Base-by-base conservation (phyloP, 305 asterid species). In the Fraxinus dipetala region DNA sequence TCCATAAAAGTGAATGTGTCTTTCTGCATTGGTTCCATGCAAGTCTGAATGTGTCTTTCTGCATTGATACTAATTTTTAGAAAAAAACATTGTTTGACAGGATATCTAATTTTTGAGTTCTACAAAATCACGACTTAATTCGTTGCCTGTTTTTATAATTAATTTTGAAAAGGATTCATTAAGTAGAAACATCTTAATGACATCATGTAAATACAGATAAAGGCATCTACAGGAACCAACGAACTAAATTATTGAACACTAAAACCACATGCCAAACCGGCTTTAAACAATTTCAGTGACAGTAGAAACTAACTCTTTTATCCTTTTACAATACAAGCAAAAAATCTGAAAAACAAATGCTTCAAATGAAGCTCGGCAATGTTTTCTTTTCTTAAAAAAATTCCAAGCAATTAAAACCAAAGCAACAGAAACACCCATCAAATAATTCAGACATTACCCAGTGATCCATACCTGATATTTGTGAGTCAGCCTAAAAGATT, bases 231-330 rank as follows among this genome's bases (percentile, higher is more conserved):
- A 78, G 83, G 67, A 76, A 82, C 35, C 4, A 73, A 32, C 18
- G 51, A 84, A 86, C 77, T 24, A 75, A 79, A 83, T 75, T 78
- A 84, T 79, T 72, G 59, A 76, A 79, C 72, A 38, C 75, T 38
- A 40, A 20, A 70, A 80, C 35, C 81, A 56, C 4, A 10, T 38
- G 1, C 67, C 67, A 69, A 34, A 59, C 31, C 80, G 51, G 72
- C 69, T 51, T 48, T 11, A 79, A 78, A 51, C 54, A 13, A 74
- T 18, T 59, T 75, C 72, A 67, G 20, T 6, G 14, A 76, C 59
- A 67, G 54, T 4, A 9, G 35, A 43, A 65, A 63, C 32, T 34
- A 22, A 38, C 51, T 28, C 61, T 61, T 76, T 31, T 8, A 9
- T 74, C 24, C 65, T 81, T 36, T 18, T 77, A 80, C 45, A 32